These are phyloP conservation scores for Aristolochia contorta DNA, from an alignment of 164 flowering plant species.

Conservation along the genomic window DNA sequence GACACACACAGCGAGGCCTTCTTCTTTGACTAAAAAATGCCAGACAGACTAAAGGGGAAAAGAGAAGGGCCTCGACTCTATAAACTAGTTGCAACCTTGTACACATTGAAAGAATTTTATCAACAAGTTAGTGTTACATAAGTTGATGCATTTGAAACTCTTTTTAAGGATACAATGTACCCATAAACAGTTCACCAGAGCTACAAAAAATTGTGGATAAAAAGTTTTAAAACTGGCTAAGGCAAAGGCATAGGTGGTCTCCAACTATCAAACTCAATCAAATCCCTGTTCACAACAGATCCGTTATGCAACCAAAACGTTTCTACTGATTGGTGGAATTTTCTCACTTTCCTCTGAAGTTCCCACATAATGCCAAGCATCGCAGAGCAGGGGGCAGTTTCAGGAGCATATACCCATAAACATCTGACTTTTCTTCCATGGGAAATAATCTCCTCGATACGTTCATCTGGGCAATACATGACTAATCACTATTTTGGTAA, in stretches of 20 bases:
- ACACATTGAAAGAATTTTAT: no score
- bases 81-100: no score
- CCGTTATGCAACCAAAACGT: conserved; percentile 96
- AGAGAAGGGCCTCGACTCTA: no score
- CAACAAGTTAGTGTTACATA: no score
- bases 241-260: conserved; percentile 78
- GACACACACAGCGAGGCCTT: no score
- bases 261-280: conserved; percentile 58
- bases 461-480: conserved; percentile 39
- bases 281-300: conserved; percentile 57
- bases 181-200: no score
- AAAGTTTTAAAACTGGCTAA: conserved; percentile 16
- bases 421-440: conserved; percentile 69
- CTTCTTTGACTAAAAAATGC: no score
- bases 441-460: conserved; percentile 56
- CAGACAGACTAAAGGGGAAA: no score
- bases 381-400: conserved; percentile 66
- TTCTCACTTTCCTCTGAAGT: conserved; percentile 79
- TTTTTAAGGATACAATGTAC: no score
- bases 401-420: conserved; percentile 70
- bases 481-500: neutral
- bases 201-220: neutral
- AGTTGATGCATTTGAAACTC: no score
- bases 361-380: conserved; percentile 82
- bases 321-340: conserved; percentile 80